Base-by-base conservation (phyloP, 345 rosid genomes). In the Gossypium thurberi region DNA sequence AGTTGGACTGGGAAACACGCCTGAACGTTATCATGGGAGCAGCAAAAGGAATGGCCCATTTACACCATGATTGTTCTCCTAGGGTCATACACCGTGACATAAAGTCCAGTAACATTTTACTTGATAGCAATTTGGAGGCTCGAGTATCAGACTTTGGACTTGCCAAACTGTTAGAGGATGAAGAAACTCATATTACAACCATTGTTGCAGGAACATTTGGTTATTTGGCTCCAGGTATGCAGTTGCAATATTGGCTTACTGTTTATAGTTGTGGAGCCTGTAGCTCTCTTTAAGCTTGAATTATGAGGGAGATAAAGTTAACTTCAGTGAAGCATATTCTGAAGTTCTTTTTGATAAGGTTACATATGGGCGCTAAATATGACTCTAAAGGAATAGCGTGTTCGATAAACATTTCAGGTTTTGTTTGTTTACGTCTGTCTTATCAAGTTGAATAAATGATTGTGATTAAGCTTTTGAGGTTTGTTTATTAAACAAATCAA, bases 151-250 rank as follows among this genome's bases (percentile, higher is more conserved):
- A 95, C 75, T 95, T 95, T 76, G 99, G 99, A 71, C 96, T 95
- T 72, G 99, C 99, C 72, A 95, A 93, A 84, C 82, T 95, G 69
- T 83, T 95, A 79, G 90, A 87, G 77, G 99, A 95, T 63, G 96
- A 93, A 82, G 99, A 95, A 83, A 90, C 99, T 56, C 99, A 95
- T 76, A 95, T 95, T 60, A 95, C 99, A 44, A 95, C 99, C 75
- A 89, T 93, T 78, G 99, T 95, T 83, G 99, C 98, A 10, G 99
- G 99, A 75, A 95, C 99, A 72, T 95, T 95, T 81, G 99, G 99
- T 74, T 95, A 95, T 81, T 77, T 95, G 75, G 99, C 99, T 78
- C 99, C 99, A 74, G 99, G 99, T 95, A 82, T 77, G 88, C 65
- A 66, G 20, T 72, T 62, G 53, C 69, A 28, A 47, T 47, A 14